A percentile compares a stretch with the other conserved stretches of the same genome.
Conservation (phyloP, 1,139 yeast species). For the Geotrichum klebahnii region DNA sequence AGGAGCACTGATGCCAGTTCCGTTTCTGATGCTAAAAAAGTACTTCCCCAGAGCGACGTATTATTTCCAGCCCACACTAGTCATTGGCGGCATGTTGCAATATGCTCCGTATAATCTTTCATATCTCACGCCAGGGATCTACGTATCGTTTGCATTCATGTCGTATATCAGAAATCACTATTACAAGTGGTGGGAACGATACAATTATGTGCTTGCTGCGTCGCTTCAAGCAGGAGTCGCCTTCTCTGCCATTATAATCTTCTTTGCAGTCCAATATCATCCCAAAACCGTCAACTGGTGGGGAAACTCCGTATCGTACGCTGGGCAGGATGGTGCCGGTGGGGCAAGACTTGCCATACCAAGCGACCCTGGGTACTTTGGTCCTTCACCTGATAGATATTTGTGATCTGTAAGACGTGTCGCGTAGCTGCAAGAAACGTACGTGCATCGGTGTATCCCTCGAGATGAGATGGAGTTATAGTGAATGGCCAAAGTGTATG, state of each 20-base stretch:
- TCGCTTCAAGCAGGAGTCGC: conserved; percentile 36
- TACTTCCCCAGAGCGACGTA: conserved; percentile 42
- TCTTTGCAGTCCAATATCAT: conserved; percentile 46
- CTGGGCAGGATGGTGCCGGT: conserved; percentile 31
- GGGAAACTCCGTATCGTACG: conserved; percentile 44
- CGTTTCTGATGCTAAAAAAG: conserved; percentile 32
- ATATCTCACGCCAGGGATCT: conserved; percentile 42
- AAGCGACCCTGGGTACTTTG: conserved; percentile 14
- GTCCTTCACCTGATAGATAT: conserved; percentile 15
- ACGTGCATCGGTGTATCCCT: neutral
- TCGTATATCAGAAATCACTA: conserved; percentile 39
- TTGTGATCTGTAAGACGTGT: too few species aligned
- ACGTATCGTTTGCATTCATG: conserved; percentile 43
- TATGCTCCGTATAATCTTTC: conserved; percentile 44
- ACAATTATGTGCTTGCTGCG: conserved; percentile 51
- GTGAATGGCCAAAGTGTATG: neutral
- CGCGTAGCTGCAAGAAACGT: too few species aligned
- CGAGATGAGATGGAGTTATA: neutral
- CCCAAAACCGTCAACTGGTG: conserved; percentile 45
- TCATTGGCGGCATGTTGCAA: conserved; percentile 41
- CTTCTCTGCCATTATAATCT: conserved; percentile 52
- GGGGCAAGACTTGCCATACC: conserved; percentile 7
- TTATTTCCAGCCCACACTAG: conserved; percentile 39
- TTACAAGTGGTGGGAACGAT: conserved; percentile 59
- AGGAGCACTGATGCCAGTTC: conserved; percentile 16